Evolutionary conservation across 805 yeast species (phyloP).

Genomic region (Saccharomycopsis guyanensis): DNA sequence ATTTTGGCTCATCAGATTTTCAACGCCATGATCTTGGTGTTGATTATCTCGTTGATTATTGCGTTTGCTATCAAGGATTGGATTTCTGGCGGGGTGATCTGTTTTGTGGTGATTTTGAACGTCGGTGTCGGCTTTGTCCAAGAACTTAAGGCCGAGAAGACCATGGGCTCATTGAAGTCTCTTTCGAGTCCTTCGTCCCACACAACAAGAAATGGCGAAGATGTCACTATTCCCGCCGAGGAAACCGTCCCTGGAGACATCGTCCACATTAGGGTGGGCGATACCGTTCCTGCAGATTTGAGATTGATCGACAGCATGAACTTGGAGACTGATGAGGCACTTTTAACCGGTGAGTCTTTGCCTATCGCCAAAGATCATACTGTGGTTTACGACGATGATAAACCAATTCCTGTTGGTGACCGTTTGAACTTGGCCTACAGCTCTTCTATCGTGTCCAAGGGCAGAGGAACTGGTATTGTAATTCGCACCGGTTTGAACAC

Average conservation of each 20-base stretch:
- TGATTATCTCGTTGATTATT: slow-evolving; percentile 60
- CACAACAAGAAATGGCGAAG: slow-evolving; percentile 46
- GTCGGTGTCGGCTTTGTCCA: slow-evolving; percentile 62
- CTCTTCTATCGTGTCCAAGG: slow-evolving; percentile 64
- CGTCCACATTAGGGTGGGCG: slow-evolving; percentile 57
- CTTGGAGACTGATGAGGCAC: slow-evolving; percentile 65
- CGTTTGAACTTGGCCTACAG: slow-evolving; percentile 64
- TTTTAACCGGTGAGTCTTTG: slow-evolving; percentile 58
- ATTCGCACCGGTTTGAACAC: slow-evolving; percentile 62
- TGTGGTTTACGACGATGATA: slow-evolving; percentile 31
- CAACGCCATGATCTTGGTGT: slow-evolving; percentile 73
- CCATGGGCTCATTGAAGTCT: slow-evolving; percentile 65
- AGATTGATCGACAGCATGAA: slow-evolving; percentile 51
- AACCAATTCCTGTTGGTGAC: slow-evolving; percentile 59
- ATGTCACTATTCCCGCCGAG: slow-evolving; percentile 49
- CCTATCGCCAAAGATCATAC: slow-evolving; percentile 51
- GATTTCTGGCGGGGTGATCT: slow-evolving; percentile 79
- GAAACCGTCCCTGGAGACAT: slow-evolving; percentile 72
- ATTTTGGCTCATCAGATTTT: slow-evolving; percentile 61
- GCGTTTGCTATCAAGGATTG: slow-evolving; percentile 69
- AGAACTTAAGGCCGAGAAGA: slow-evolving; percentile 67
- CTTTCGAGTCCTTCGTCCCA: slow-evolving; percentile 66
- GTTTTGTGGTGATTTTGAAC: slow-evolving; percentile 56
- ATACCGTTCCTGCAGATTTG: slow-evolving; percentile 69
- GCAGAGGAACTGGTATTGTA: slow-evolving; percentile 65